These are phyloP conservation scores for Teratosphaeria destructans DNA, from an alignment of 2,329 filamentous ascomycete species.

Conservation along the genomic window DNA sequence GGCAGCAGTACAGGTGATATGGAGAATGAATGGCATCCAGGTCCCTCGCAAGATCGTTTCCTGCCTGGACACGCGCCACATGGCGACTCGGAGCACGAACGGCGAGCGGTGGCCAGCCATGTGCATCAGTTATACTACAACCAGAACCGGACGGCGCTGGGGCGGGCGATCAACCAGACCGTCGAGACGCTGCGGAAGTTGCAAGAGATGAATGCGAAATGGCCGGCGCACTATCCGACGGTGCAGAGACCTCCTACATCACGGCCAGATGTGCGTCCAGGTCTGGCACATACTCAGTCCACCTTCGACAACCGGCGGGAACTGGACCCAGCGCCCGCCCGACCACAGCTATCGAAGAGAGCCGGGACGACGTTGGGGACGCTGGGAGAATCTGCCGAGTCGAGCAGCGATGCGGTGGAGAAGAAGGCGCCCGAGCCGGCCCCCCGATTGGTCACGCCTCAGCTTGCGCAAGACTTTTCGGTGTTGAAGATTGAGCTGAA, in stretches of 20 bases:
- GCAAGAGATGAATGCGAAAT: conserved; percentile 79
- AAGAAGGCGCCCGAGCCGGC: conserved; percentile 55
- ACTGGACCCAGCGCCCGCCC: conserved; percentile 29
- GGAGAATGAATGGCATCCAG: conserved; percentile 43
- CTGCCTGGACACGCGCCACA: conserved; percentile 47
- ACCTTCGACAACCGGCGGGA: conserved; percentile 41
- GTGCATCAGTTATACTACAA: conserved; percentile 94
- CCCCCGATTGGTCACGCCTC: conserved; percentile 76
- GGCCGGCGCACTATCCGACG: conserved; percentile 92
- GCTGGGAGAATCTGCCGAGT: conserved; percentile 53
- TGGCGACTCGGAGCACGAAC: conserved; percentile 51
- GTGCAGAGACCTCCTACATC: conserved; percentile 49
- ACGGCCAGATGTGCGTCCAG: conserved; percentile 48
- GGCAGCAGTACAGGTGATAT: conserved; percentile 57
- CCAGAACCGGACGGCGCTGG: conserved; percentile 77
- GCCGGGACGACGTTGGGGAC: conserved; percentile 59
- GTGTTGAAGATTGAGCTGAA: conserved; percentile 91
- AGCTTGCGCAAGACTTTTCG: conserved; percentile 92
- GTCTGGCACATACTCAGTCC: conserved; percentile 54
- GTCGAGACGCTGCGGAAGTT: conserved; percentile 74
- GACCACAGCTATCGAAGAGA: conserved; percentile 50
- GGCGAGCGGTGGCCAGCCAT: conserved; percentile 63
- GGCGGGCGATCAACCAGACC: conserved; percentile 74
- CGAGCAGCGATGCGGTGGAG: conserved; percentile 49
- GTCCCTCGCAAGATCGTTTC: conserved; percentile 47